A percentile compares a stretch with the other conserved stretches of the same genome.
phyloP scores from a whole-genome alignment of 2,329 filamentous ascomycete species.

The Lizonia empirigonia region DNA sequence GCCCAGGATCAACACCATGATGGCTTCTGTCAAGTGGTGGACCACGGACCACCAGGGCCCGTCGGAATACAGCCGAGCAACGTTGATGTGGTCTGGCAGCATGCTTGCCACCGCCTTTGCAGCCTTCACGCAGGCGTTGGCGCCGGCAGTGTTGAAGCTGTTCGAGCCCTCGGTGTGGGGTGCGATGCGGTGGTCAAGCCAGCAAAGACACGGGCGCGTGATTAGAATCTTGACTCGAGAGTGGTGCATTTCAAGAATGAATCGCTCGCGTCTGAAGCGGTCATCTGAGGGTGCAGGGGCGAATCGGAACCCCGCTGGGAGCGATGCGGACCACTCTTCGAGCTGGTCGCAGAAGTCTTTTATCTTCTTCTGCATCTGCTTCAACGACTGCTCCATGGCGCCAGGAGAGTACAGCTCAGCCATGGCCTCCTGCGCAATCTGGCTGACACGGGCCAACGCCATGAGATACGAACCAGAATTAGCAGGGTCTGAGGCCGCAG shows the following conservation, averaged over 20 bases:
- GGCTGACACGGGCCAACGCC: neutral
- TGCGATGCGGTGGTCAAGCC: slow-evolving; percentile 40
- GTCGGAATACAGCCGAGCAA: slow-evolving; percentile 20
- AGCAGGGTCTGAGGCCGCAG: neutral
- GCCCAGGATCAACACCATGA: slow-evolving; percentile 47
- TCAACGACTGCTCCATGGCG: slow-evolving; percentile 25
- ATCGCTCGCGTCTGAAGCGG: slow-evolving; percentile 18
- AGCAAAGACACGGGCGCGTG: slow-evolving; percentile 48
- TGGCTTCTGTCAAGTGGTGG: slow-evolving; percentile 48
- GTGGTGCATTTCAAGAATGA: slow-evolving; percentile 37
- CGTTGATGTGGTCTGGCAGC: slow-evolving; percentile 37
- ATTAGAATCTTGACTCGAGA: slow-evolving; percentile 45
- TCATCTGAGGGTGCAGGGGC: neutral
- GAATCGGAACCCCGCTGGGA: neutral
- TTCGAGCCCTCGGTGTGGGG: slow-evolving; percentile 37
- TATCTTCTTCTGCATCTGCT: slow-evolving; percentile 2
- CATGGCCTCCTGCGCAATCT: slow-evolving; percentile 18
- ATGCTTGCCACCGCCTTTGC: slow-evolving; percentile 39
- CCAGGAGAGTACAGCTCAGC: slow-evolving; percentile 37
- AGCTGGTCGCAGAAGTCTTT: neutral
- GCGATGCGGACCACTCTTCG: neutral
- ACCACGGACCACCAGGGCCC: slow-evolving; percentile 50
- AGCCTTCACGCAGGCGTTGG: slow-evolving; percentile 42
- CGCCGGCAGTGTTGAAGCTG: slow-evolving; percentile 38
- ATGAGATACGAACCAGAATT: neutral